A percentile compares a stretch with the other conserved stretches of the same genome.
These are phyloP conservation scores for Xerocomellus dryophilus DNA, from an alignment of 768 basidiomycete species.

Conservation along the genomic window DNA sequence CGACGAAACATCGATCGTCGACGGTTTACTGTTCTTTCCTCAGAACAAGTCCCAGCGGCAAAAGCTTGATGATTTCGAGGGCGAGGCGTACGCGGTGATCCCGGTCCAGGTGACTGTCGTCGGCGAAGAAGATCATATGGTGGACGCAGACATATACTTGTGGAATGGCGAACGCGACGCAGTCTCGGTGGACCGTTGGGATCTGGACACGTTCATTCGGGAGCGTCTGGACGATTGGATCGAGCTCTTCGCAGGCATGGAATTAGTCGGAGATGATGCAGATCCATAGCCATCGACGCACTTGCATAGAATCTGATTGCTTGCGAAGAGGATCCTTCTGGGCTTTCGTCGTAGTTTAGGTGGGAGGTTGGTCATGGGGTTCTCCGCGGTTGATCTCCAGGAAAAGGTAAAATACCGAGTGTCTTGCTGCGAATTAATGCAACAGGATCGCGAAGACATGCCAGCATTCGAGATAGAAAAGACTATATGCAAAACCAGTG, in stretches of 20 bases:
- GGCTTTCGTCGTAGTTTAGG: not conserved
- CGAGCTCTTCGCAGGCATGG: not conserved
- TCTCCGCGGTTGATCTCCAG: too few species aligned
- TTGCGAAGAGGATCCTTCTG: too few species aligned
- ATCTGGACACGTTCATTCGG: not conserved
- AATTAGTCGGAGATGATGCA: too few species aligned
- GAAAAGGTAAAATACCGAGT: too few species aligned
- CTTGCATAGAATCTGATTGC: too few species aligned
- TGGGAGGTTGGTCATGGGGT: too few species aligned
- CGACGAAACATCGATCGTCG: not conserved
- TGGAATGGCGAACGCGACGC: not conserved
- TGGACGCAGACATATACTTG: not conserved
- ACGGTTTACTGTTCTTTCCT: not conserved
- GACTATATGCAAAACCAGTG: too few species aligned
- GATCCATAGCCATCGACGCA: too few species aligned
- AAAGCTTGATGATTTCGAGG: constrained; percentile 1
- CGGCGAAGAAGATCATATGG: not conserved
- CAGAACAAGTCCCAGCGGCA: not conserved
- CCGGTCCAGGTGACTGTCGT: not conserved
- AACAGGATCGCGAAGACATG: too few species aligned
- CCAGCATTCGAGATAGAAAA: too few species aligned
- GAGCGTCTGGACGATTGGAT: not conserved
- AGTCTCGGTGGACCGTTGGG: not conserved
- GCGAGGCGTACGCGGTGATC: not conserved
- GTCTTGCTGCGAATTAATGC: too few species aligned